phyloP scores from a whole-genome alignment of 2,329 filamentous ascomycete genomes.

The Capronia coronata region DNA sequence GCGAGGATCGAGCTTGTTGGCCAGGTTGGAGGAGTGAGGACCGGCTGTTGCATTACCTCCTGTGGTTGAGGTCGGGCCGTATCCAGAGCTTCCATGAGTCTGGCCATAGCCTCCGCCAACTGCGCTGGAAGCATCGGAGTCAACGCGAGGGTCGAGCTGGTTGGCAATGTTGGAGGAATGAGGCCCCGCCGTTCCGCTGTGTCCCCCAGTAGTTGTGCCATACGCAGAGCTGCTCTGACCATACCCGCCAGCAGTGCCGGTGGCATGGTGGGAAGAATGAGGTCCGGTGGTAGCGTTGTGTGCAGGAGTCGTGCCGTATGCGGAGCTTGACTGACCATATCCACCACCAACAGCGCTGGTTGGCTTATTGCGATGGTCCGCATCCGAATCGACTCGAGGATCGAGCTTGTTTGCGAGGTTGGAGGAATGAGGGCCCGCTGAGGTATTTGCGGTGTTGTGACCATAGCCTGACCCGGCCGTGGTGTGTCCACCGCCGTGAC shows the following conservation, averaged over 20 bases:
- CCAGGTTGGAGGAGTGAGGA: slow-evolving; percentile 35
- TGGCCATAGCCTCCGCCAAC: slow-evolving; percentile 14
- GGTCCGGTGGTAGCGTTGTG: slow-evolving; percentile 31
- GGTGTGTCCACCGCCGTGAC: neutral
- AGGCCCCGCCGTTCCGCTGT: slow-evolving; percentile 30
- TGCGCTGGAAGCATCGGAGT: slow-evolving; percentile 30
- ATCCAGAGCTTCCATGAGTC: slow-evolving; percentile 12
- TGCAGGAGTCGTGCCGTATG: neutral
- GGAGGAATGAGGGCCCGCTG: slow-evolving; percentile 34
- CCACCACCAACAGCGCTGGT: slow-evolving; percentile 4
- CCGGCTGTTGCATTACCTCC: slow-evolving; percentile 31
- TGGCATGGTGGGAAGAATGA: slow-evolving; percentile 36
- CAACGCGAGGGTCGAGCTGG: slow-evolving; percentile 37
- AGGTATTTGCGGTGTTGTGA: slow-evolving; percentile 22
- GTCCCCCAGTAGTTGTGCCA: neutral
- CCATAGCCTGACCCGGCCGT: slow-evolving; percentile 1
- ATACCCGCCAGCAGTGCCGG: no score
- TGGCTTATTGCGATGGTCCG: slow-evolving; percentile 14
- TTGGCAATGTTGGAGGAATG: slow-evolving; percentile 37
- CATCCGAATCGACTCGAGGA: slow-evolving; percentile 31
- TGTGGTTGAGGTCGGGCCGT: neutral
- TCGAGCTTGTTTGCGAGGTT: slow-evolving; percentile 41
- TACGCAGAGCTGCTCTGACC: neutral
- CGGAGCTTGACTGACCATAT: slow-evolving; percentile 3
- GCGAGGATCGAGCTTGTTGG: slow-evolving; percentile 39